Conservation (phyloP, 768 basidiomycete species). For the Dictyophora rubrovolvata region DNA sequence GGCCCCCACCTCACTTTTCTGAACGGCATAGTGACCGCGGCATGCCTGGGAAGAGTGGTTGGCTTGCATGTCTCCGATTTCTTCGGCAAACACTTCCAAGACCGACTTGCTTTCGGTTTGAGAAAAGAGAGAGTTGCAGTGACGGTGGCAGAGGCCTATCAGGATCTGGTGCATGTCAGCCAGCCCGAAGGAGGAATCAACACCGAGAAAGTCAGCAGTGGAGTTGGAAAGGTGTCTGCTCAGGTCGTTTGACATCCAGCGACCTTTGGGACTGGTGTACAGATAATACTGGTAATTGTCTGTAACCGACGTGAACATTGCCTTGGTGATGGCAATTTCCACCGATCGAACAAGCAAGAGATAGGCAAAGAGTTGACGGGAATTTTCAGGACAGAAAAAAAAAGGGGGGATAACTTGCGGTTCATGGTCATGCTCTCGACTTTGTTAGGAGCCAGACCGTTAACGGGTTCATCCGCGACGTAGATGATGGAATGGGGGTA, state of each 20-base stretch:
- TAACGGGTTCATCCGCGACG: background rate
- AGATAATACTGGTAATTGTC: background rate
- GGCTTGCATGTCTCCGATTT: no score
- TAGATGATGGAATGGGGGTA: background rate
- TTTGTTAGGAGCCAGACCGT: background rate
- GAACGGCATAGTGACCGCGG: background rate
- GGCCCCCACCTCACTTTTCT: background rate
- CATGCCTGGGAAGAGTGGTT: no score
- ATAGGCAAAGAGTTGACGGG: background rate
- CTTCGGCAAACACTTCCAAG: no score
- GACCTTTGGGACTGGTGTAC: background rate
- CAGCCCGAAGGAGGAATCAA: background rate
- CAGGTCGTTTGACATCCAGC: no score
- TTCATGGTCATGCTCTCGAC: background rate
- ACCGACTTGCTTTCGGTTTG: no score
- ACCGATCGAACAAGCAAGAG: background rate
- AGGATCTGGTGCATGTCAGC: background rate
- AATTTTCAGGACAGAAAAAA: background rate
- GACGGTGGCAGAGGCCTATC: background rate
- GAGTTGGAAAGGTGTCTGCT: no score
- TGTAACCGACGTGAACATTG: background rate
- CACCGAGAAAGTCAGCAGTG: no score
- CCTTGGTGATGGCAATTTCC: background rate
- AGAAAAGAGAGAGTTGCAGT: background rate
- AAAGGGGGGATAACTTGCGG: background rate